A percentile compares a stretch with the other conserved stretches of the same genome.
These are phyloP conservation scores for Botrytis elliptica DNA, from an alignment of 2,329 filamentous ascomycete species.

Conservation along the genomic window DNA sequence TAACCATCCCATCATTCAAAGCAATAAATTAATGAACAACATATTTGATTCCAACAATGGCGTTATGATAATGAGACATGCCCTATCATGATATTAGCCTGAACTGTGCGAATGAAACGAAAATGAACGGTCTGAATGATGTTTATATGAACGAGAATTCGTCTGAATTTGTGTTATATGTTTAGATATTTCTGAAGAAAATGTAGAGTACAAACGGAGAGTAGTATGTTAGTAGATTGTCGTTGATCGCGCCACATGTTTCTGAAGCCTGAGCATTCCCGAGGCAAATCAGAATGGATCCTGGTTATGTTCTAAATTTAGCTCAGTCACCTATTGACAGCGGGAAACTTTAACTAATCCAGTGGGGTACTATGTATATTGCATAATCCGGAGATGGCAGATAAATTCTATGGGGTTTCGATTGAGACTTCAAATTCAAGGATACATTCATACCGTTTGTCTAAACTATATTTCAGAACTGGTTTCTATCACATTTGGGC, in stretches of 20 bases:
- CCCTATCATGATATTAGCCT: not conserved
- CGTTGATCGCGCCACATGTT: not conserved
- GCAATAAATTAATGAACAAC: not conserved
- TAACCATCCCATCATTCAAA: not conserved
- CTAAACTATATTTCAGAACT: not conserved
- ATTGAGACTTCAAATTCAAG: not conserved
- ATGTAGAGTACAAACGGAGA: not conserved
- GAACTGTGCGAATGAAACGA: not conserved
- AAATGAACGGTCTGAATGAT: not conserved
- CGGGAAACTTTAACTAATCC: not conserved
- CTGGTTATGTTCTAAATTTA: not conserved
- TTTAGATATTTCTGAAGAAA: not conserved
- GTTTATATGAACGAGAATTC: rapidly evolving
- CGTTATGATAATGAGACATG: not conserved
- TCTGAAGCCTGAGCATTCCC: not conserved
- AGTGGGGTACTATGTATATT: too few species aligned
- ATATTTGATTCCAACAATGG: not conserved
- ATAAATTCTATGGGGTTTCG: too few species aligned
- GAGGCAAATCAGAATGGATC: not conserved
- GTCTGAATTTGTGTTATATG: not conserved
- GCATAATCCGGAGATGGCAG: too few species aligned
- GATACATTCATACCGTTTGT: not conserved
- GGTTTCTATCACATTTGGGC: not conserved
- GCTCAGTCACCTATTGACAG: not conserved
- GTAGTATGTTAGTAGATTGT: not conserved